Conservation (phyloP, 192 early-diverging fungal species). For the Entomortierella parvispora region DNA sequence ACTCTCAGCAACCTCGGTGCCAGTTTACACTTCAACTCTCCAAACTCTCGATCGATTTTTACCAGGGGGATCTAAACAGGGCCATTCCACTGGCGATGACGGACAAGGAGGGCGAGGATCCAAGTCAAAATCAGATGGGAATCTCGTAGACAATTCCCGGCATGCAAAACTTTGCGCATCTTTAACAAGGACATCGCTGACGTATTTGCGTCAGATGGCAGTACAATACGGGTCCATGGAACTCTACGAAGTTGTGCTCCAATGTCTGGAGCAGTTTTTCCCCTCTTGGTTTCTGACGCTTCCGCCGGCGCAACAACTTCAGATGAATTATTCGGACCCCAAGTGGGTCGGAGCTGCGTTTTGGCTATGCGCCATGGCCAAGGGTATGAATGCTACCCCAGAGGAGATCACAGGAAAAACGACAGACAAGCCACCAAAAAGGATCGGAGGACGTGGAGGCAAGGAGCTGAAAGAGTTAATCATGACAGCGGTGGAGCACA, state of each 20-base stretch:
- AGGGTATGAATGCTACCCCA: constrained; percentile 11
- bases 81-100: neutral
- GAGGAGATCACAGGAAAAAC: neutral
- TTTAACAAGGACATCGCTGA: neutral
- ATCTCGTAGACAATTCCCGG: neutral
- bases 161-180: constrained; percentile 9
- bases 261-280: constrained; percentile 38
- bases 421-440: constrained; percentile 5
- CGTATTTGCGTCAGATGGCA: constrained; percentile 26
- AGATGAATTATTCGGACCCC: constrained; percentile 30
- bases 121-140: no score
- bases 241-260: constrained; percentile 22
- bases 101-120: neutral
- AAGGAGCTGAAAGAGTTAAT: constrained; percentile 34
- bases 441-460: constrained; percentile 37
- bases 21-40: no score
- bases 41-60: neutral
- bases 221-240: constrained; percentile 45
- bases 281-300: constrained; percentile 18
- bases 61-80: neutral
- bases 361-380: constrained; percentile 47
- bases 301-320: constrained; percentile 26
- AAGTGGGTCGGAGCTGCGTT: constrained; percentile 45
- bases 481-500: constrained; percentile 26
- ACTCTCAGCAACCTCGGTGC: constrained; percentile 14